Evolutionary conservation across 768 basidiomycete species (phyloP), one percentile per base, ranked within the genome.

Genomic region (Baorangia bicolor): DNA sequence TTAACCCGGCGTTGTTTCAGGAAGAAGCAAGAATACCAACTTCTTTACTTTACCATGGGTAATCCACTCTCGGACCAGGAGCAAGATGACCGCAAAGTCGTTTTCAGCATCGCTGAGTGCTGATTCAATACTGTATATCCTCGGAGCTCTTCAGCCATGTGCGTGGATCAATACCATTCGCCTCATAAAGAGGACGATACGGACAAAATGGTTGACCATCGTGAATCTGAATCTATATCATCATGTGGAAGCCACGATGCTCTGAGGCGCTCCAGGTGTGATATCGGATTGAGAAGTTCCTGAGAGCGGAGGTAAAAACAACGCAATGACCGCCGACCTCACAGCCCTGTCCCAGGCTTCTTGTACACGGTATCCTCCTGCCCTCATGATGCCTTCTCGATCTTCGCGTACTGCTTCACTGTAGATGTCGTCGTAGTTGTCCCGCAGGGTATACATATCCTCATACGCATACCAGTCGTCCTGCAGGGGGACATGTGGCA

Each of bases 271-370:
- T 41, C 25, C 49, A 11, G 39, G 49, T 23, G 54, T 52, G 12
- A 18, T 35, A 25, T 60, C 53, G 16, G 54, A 25, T 41, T 53
- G 53, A 23, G 59, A 43, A n/a, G 23, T 2, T 30, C 74, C 80
- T 38, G 70, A 66, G 33, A 81, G 67, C 1, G 87, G 84, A 33
- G 76, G 65, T 31, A 90, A 64, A 57, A 90, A 89, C 57, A 94
- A 68, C 1, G 83, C 90, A 35, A 85, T 85, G 23, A 94, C 86
- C 6, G 90, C 87, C 60, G 70, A 83, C 54, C 87, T 75, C 53
- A 95, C 67, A 13, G 90, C 91, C 51, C 92, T 78, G 63, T 88
- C 87, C 92, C 92, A 94, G 41, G 88, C 90, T 68, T 94, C 89
- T 57, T 90, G 85, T 5, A 91, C 77, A 58, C 74, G 78, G 67